Evolutionary conservation across 345 rosid genomes (phyloP).

Genomic region (Corchorus olitorius): DNA sequence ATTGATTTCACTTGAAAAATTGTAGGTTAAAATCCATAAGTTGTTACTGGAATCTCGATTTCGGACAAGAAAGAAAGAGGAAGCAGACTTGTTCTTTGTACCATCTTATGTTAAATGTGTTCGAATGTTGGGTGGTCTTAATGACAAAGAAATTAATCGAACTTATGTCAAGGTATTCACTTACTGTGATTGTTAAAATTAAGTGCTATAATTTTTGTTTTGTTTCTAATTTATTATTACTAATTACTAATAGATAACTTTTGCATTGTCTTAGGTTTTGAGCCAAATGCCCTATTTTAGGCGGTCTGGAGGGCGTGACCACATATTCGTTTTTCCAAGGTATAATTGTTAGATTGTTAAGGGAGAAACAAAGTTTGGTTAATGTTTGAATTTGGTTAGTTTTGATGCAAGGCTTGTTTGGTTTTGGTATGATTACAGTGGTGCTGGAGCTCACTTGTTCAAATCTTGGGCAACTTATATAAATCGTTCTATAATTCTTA

Average conservation of each 20-base stretch:
- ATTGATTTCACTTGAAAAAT: background rate
- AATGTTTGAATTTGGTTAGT: background rate
- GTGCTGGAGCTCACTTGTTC: conserved; percentile 83
- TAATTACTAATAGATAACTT: background rate
- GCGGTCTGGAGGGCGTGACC: conserved; percentile 93
- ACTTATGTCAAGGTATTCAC: conserved; percentile 76
- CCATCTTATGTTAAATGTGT: conserved; percentile 92
- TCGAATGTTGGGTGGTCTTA: conserved; percentile 90
- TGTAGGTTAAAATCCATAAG: conserved; percentile 85
- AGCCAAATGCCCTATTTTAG: conserved; percentile 95
- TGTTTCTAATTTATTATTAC: background rate
- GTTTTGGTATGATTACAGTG: conserved; percentile 35
- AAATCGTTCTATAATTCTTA: conserved; percentile 76
- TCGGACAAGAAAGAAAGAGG: conserved; percentile 73
- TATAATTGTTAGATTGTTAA: conserved; percentile 18
- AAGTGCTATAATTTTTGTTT: background rate
- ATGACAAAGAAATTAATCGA: conserved; percentile 83
- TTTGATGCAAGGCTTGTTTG: conserved; percentile 19
- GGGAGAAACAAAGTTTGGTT: background rate
- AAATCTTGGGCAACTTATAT: conserved; percentile 74
- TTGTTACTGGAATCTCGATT: conserved; percentile 62
- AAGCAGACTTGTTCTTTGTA: conserved; percentile 93
- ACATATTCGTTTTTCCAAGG: conserved; percentile 95
- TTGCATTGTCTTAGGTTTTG: conserved; percentile 50
- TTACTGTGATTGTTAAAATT: background rate